Conservation (phyloP, 1,139 yeast species). For the Blastobotrys raffinosifermentans region DNA sequence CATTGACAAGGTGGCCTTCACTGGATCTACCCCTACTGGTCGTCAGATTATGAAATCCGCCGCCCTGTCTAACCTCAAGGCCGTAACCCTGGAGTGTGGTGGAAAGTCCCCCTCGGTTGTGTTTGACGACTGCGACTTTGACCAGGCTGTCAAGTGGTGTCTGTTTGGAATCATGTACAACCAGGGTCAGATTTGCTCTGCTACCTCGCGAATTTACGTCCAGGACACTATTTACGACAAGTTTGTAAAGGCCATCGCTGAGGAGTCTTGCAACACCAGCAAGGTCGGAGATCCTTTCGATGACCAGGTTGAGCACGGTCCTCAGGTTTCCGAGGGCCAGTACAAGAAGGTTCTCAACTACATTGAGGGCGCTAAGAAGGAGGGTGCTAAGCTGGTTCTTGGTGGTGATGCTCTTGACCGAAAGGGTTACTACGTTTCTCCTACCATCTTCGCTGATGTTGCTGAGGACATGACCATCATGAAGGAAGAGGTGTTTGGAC, state of each 20-base stretch:
- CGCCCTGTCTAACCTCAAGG: constrained; percentile 62
- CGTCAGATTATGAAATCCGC: constrained; percentile 64
- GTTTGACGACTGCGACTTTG: constrained; percentile 65
- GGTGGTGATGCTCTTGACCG: constrained; percentile 56
- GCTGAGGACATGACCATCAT: constrained; percentile 57
- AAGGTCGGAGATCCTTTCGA: constrained; percentile 33
- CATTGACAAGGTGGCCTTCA: constrained; percentile 73
- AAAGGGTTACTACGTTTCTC: constrained; percentile 65
- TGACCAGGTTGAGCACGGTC: constrained; percentile 59
- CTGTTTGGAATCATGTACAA: constrained; percentile 64
- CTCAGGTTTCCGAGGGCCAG: constrained; percentile 68
- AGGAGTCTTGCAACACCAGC: constrained; percentile 41
- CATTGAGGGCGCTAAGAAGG: constrained; percentile 59
- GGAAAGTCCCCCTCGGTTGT: constrained; percentile 80
- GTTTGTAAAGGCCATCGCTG: constrained; percentile 53
- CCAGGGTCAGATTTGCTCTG: constrained; percentile 80
- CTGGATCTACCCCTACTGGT: constrained; percentile 79
- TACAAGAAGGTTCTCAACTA: constrained; percentile 61
- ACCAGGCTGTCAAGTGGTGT: constrained; percentile 54
- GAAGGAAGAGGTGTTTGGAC: constrained; percentile 77
- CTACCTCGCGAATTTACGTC: constrained; percentile 75
- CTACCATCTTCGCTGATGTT: constrained; percentile 67
- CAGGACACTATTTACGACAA: constrained; percentile 70
- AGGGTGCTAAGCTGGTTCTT: constrained; percentile 62
- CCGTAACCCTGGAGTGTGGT: constrained; percentile 78